Evolutionary conservation across 73 alveolate species (phyloP), one percentile per base, ranked within the genome.

Genomic region (Paraurostyla sp.): DNA sequence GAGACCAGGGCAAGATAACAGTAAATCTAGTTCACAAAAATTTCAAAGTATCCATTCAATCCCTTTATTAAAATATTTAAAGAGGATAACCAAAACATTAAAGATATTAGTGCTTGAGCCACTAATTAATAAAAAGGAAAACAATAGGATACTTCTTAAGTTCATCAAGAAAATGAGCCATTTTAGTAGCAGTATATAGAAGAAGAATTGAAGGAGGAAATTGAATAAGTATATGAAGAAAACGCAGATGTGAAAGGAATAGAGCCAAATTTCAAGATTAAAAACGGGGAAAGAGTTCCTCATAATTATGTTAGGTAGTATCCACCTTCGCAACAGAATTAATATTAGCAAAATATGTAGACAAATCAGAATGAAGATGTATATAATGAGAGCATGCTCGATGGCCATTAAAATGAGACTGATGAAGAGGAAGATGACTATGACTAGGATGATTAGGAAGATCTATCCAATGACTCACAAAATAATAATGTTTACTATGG

Each of bases 251-350:
- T 73, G 0, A 50, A 48, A 20, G 16, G 46, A 33, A 35, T 73
- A 1, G 87, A 45, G 52, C 87, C 87, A 1, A 48, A 45, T 45
- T 73, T 73, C 50, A 45, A 50, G 56, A 73, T 73, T 27, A 73
- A 48, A 30, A 73, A 73, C 42, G 87, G 87, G 15, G 87, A 73
- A 48, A 45, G 20, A 43, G 87, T 73, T 3, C 87, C 13, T 46
- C 22, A 20, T 46, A 20, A 13, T 15, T 13, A 15, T 46, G 13
- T 15, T 46, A 46, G 18, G 58, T 20, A 46, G 18, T 15, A 20
- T 13, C 58, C 58, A 46, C 13, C 13, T 20, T 46, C 58, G 13
- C 58, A 46, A 46, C 58, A 46, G 22, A 13, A 20, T 46, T 46
- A 20, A 46, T n/a, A n/a, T n/a, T n/a, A n/a, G n/a, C n/a, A n/a